These are phyloP conservation scores for Phalaenopsis aphrodite DNA, from an alignment of 106 monocot species.

Conservation along the genomic window DNA sequence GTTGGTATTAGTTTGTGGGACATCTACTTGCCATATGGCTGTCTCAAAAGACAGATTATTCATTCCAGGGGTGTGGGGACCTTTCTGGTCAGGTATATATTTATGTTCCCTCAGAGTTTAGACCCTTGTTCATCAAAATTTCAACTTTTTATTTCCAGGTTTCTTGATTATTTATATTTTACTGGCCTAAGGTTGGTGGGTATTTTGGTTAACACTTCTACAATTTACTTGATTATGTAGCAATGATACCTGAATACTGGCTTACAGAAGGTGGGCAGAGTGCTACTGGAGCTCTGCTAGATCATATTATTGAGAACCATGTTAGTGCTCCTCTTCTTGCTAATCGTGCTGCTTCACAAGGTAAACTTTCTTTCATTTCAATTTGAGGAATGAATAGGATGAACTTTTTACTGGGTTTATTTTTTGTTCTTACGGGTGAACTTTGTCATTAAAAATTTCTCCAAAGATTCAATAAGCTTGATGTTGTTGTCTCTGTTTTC, in stretches of 20 bases:
- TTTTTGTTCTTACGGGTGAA: not conserved
- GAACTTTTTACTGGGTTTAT: not conserved
- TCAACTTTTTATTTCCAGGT: not conserved
- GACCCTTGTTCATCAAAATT: not conserved
- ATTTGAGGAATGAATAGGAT: not conserved
- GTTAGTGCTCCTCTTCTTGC: conserved; percentile 65
- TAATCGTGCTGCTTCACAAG: conserved; percentile 78
- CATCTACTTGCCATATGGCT: conserved; percentile 98
- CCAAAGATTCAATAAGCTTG: not conserved
- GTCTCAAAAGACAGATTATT: conserved; percentile 70
- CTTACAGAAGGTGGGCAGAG: conserved; percentile 99
- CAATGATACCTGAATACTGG: conserved; percentile 95
- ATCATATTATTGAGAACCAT: conserved; percentile 84
- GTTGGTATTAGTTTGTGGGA: conserved; percentile 96
- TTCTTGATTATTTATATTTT: not conserved
- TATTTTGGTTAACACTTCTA: not conserved
- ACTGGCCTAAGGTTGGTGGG: not conserved
- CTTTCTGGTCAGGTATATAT: conserved; percentile 85
- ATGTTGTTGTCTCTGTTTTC: not conserved
- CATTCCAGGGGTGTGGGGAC: conserved; percentile 96
- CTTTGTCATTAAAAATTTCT: conserved; percentile 1
- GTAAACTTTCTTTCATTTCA: conserved; percentile 24
- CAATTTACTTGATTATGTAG: conserved; percentile 27
- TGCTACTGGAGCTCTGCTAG: conserved; percentile 85
- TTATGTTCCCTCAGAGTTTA: not conserved